phyloP scores from a whole-genome alignment of 495 filamentous ascomycete species.

The Penicillium antarcticum region DNA sequence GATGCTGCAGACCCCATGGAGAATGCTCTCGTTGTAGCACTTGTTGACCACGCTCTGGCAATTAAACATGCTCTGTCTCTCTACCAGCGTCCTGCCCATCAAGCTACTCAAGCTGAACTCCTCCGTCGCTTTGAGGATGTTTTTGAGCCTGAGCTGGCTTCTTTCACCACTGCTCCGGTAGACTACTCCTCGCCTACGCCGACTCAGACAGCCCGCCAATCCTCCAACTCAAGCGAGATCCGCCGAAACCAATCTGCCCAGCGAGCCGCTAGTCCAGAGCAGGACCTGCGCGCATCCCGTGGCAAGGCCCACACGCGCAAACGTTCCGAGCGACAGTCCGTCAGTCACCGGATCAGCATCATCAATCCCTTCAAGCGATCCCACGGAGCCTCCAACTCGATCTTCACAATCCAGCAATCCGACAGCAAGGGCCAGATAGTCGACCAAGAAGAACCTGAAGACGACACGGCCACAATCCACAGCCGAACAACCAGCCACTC shows the following conservation, averaged over 20 bases:
- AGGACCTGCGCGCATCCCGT: conserved; percentile 34
- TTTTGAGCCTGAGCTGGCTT: conserved; percentile 47
- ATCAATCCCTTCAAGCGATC: conserved; percentile 49
- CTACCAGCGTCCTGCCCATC: conserved; percentile 56
- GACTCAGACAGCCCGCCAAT: conserved; percentile 21
- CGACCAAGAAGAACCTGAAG: conserved; percentile 29
- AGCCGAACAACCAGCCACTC: conserved; percentile 41
- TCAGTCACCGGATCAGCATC: conserved; percentile 47
- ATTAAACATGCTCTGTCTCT: conserved; percentile 78
- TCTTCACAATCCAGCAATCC: conserved; percentile 31
- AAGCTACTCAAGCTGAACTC: conserved; percentile 57
- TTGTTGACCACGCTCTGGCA: conserved; percentile 84
- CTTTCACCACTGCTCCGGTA: conserved; percentile 24
- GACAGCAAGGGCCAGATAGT: conserved; percentile 23
- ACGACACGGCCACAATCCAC: conserved; percentile 43
- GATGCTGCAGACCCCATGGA: conserved; percentile 62
- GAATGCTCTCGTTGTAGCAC: conserved; percentile 77
- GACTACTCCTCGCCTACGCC: conserved; percentile 24
- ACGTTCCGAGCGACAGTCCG: conserved; percentile 36
- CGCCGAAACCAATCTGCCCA: conserved; percentile 24
- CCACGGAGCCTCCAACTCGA: conserved; percentile 34
- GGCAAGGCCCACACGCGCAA: conserved; percentile 30
- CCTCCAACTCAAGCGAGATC: conserved; percentile 17
- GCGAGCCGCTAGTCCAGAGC: conserved; percentile 37
- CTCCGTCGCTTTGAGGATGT: conserved; percentile 43